Evolutionary conservation across 2,329 filamentous ascomycete species (phyloP).

Genomic region (Colletotrichum navitas): DNA sequence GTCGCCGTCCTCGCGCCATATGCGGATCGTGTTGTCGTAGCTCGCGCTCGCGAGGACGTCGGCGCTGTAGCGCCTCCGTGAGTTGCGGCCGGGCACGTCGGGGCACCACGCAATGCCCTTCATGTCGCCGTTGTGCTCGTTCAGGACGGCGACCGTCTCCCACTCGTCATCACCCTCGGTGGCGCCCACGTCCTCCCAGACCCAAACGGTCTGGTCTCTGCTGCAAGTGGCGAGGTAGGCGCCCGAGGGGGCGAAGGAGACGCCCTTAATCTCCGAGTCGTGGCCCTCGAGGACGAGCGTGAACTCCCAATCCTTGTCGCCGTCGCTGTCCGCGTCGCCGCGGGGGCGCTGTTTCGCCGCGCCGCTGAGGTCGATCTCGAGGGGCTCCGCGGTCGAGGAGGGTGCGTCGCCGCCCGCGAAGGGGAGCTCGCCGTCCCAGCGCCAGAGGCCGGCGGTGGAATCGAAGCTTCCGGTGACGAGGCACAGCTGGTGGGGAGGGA

Average conservation of each 20-base stretch:
- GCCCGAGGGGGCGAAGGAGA: conserved; percentile 80
- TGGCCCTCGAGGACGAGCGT: conserved; percentile 94
- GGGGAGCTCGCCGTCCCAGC: conserved; percentile 65
- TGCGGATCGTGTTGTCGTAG: conserved; percentile 90
- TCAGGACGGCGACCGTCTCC: conserved; percentile 94
- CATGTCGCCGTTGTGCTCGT: conserved; percentile 95
- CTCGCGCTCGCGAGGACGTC: conserved; percentile 90
- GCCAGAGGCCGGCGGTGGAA: conserved; percentile 88
- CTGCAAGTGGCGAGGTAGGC: conserved; percentile 89
- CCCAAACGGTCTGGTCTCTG: conserved; percentile 95
- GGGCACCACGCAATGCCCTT: conserved; percentile 96
- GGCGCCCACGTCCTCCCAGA: conserved; percentile 91
- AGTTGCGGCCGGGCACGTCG: conserved; percentile 65
- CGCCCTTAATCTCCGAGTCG: conserved; percentile 90
- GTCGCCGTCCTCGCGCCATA: conserved; percentile 92
- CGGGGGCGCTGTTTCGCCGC: conserved; percentile 6
- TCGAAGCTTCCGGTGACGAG: conserved; percentile 96
- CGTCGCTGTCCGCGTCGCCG: conserved; percentile 59
- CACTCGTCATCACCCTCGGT: conserved; percentile 90
- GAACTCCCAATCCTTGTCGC: conserved; percentile 90
- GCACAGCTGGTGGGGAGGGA: conserved; percentile 73
- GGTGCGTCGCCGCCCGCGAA: conserved; percentile 38
- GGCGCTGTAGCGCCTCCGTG: conserved; percentile 61
- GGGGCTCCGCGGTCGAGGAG: conserved; percentile 43
- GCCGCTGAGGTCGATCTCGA: conserved; percentile 59